Conservation (phyloP, 768 basidiomycete genomes). For the Kwoniella sp. region DNA sequence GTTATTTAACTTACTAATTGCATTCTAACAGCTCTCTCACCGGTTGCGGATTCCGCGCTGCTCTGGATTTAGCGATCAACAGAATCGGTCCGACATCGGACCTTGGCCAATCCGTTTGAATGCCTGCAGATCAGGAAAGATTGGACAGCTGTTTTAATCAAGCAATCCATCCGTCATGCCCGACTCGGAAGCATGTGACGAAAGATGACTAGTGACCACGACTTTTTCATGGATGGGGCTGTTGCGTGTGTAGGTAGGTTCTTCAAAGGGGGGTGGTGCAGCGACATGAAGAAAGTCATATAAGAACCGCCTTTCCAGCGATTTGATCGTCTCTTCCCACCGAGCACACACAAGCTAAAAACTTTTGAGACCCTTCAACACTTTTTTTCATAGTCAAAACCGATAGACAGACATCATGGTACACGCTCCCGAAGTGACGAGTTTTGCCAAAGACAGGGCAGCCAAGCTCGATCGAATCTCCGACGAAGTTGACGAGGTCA, state of each 20-base stretch:
- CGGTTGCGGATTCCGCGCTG: no score
- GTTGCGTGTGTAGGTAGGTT: no score
- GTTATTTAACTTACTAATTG: no score
- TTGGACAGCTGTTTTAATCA: background rate
- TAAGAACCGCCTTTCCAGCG: background rate
- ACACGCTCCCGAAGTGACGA: slow-evolving; percentile 50
- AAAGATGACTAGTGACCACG: background rate
- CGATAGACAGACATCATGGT: slow-evolving; percentile 22
- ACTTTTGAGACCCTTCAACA: no score
- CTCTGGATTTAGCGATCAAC: background rate
- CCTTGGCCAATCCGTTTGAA: background rate
- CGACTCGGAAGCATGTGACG: background rate
- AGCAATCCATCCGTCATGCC: background rate
- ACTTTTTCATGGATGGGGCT: background rate
- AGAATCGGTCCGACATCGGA: background rate
- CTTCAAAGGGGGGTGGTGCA: no score
- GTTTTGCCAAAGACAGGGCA: slow-evolving; percentile 37
- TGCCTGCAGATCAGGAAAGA: background rate
- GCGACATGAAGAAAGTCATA: background rate
- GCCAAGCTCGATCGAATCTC: slow-evolving; percentile 46
- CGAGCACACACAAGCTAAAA: no score
- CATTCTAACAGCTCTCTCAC: no score
- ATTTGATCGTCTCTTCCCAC: background rate
- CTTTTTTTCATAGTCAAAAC: no score
- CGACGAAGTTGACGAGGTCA: slow-evolving; percentile 52